Conservation (phyloP, 2,329 filamentous ascomycete genomes). For the Trichoderma lentiforme region DNA sequence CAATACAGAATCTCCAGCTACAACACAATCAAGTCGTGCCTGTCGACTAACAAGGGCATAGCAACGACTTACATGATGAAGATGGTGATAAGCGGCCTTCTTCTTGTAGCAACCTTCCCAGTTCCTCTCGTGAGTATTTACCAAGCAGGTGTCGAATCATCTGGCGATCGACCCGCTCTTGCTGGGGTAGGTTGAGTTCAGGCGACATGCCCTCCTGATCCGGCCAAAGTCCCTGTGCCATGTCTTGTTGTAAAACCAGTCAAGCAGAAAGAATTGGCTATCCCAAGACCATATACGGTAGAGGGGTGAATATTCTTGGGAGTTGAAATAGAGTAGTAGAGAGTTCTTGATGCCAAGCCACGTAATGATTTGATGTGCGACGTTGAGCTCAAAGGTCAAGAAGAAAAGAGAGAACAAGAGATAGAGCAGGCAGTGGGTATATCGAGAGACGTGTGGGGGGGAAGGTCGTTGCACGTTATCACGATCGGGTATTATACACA, state of each 20-base stretch:
- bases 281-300: neutral
- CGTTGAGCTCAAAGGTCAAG: neutral
- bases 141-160: conserved; percentile 35
- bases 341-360: neutral
- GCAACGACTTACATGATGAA: conserved; percentile 29
- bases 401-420: neutral
- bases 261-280: neutral
- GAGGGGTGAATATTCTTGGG: neutral
- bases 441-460: neutral
- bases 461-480: neutral
- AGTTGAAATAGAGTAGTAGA: neutral
- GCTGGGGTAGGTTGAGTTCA: conserved; percentile 24
- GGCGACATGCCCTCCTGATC: conserved; percentile 32
- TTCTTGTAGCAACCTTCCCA: conserved; percentile 34
- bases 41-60: neutral
- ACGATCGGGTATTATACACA: neutral
- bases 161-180: conserved; percentile 34
- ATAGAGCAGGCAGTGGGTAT: neutral
- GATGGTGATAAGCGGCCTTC: conserved; percentile 27
- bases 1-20: neutral
- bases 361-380: neutral
- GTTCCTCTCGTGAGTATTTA: conserved; percentile 33
- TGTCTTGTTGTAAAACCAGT: conserved; percentile 20
- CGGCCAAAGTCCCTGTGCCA: conserved; percentile 33
- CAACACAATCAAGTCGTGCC: neutral